Evolutionary conservation across 2,329 filamentous ascomycete genomes (phyloP).

Genomic region (Cercospora nicotianae): DNA sequence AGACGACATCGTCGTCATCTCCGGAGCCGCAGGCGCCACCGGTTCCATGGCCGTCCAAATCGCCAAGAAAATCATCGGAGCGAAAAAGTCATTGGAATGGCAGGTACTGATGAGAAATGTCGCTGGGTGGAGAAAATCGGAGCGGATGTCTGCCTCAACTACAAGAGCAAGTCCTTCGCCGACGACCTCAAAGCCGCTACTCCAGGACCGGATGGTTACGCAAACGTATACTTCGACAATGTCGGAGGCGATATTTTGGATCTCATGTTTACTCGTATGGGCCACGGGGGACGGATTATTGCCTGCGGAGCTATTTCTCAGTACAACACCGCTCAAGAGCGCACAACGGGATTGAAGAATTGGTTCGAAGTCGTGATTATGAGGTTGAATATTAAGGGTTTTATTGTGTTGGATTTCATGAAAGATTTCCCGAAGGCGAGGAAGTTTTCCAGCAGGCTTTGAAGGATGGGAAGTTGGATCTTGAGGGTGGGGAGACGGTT

Average conservation of each 20-base stretch:
- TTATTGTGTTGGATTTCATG: slow-evolving; percentile 39
- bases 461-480: slow-evolving; percentile 50
- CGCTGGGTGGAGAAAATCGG: slow-evolving; percentile 53
- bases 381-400: slow-evolving; percentile 37
- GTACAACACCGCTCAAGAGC: slow-evolving; percentile 60
- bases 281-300: slow-evolving; percentile 61
- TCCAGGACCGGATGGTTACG: slow-evolving; percentile 39
- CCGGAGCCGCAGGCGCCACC: slow-evolving; percentile 52
- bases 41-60: slow-evolving; percentile 55
- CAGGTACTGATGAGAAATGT: slow-evolving; percentile 56
- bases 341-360: slow-evolving; percentile 38
- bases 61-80: slow-evolving; percentile 46
- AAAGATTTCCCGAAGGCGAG: slow-evolving; percentile 30
- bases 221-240: slow-evolving; percentile 73
- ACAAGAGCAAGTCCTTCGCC: slow-evolving; percentile 51
- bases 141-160: slow-evolving; percentile 57
- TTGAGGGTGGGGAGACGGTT: slow-evolving; percentile 49
- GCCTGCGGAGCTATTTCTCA: slow-evolving; percentile 71
- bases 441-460: slow-evolving; percentile 30
- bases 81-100: slow-evolving; percentile 53
- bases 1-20: slow-evolving; percentile 50
- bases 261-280: slow-evolving; percentile 63
- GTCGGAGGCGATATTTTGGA: slow-evolving; percentile 72
- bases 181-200: slow-evolving; percentile 51
- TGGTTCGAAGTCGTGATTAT: slow-evolving; percentile 41